Evolutionary conservation across 352 stramenopile species (phyloP).

Genomic region (Pythium brachiatum): DNA sequence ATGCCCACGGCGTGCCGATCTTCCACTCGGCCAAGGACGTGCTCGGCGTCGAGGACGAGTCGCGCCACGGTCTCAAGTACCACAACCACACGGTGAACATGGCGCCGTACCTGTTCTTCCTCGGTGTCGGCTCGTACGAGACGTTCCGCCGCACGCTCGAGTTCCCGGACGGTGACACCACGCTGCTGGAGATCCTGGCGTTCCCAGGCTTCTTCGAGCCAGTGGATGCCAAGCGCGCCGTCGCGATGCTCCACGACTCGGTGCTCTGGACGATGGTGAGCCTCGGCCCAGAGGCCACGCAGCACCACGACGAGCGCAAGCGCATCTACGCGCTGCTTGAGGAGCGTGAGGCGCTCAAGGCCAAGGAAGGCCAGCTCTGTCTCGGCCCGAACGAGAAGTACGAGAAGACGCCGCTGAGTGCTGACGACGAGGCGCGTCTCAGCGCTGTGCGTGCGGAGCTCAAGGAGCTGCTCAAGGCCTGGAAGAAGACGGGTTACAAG

Average conservation of each 20-base stretch:
- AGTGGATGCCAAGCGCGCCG: constrained; percentile 57
- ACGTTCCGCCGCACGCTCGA: constrained; percentile 70
- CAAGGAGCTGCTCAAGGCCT: constrained; percentile 59
- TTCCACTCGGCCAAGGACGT: constrained; percentile 56
- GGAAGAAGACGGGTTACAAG: constrained; percentile 83
- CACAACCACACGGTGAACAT: constrained; percentile 86
- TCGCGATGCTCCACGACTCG: constrained; percentile 78
- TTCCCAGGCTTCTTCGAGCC: constrained; percentile 72
- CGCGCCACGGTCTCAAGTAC: constrained; percentile 72
- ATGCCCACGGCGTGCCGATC: constrained; percentile 52
- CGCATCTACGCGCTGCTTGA: constrained; percentile 64
- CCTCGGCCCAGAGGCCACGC: constrained; percentile 60
- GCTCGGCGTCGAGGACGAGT: constrained; percentile 45
- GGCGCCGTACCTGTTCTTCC: constrained; percentile 79
- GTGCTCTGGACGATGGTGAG: constrained; percentile 72
- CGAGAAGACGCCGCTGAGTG: constrained; percentile 41
- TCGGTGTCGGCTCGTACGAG: constrained; percentile 75
- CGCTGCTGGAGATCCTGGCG: constrained; percentile 63
- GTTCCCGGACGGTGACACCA: constrained; percentile 74
- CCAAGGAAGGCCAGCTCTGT: constrained; percentile 56
- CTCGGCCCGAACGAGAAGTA: constrained; percentile 54
- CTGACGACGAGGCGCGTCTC: constrained; percentile 44
- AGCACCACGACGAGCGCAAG: constrained; percentile 72
- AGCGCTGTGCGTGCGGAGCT: constrained; percentile 48
- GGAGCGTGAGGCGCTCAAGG: constrained; percentile 64